A percentile compares a stretch with the other conserved stretches of the same genome.
Conservation (phyloP, 1,284 basidiomycete genomes). For the Apiotrichum porosum region DNA sequence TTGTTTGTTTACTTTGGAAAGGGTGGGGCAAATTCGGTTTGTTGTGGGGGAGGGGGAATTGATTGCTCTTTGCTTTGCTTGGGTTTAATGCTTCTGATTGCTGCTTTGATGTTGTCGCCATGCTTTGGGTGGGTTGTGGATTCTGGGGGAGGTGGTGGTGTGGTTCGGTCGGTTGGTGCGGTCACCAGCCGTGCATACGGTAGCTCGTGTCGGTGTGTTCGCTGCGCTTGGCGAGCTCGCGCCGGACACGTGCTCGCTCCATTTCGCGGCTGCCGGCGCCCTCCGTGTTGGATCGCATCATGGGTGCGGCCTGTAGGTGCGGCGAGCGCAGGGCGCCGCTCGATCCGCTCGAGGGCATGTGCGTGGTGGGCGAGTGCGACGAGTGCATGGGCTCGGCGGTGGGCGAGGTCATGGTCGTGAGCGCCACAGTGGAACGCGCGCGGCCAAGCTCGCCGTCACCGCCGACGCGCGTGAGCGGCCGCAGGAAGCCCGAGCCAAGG, state of each 20-base stretch:
- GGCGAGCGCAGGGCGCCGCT: not conserved
- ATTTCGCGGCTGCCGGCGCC: conserved; percentile 20
- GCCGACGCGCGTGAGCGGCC: conserved; percentile 36
- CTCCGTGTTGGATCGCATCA: conserved; percentile 35
- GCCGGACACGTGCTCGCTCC: conserved; percentile 17
- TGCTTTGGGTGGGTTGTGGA: too few relatives aligned
- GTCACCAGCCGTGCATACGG: conserved; percentile 43
- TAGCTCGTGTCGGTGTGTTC: conserved; percentile 37
- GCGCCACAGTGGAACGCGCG: conserved; percentile 25
- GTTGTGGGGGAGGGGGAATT: too few relatives aligned
- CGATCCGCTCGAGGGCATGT: not conserved
- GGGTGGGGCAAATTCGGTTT: too few relatives aligned
- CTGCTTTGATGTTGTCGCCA: too few relatives aligned
- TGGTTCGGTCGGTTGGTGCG: too few relatives aligned
- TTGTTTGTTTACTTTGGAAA: too few relatives aligned
- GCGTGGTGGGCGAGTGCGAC: not conserved
- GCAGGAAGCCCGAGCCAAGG: conserved; percentile 33
- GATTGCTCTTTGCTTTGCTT: too few relatives aligned
- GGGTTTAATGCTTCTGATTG: too few relatives aligned
- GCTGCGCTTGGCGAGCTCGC: conserved; percentile 24
- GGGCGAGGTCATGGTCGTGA: conserved; percentile 5
- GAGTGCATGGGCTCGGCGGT: not conserved
- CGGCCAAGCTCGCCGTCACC: conserved; percentile 7
- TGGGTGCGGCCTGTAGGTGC: conserved; percentile 24
- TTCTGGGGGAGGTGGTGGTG: too few relatives aligned